A percentile compares a stretch with the other conserved stretches of the same genome.
phyloP scores from a whole-genome alignment of 1,139 yeast genomes.

The Saccharomyces hybrid region DNA sequence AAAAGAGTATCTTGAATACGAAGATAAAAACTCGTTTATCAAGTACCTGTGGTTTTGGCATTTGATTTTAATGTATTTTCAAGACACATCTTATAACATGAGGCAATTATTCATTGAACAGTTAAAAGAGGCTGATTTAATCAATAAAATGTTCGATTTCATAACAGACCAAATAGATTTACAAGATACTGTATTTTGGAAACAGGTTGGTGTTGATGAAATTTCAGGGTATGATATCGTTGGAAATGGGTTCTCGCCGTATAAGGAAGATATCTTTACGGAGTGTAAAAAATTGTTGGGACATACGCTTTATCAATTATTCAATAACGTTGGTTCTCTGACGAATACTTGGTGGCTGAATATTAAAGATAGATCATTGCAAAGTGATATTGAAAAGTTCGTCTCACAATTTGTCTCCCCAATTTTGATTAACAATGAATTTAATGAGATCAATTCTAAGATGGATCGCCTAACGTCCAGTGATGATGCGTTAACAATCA shows the following conservation, averaged over 20 bases:
- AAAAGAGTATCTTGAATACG: slow-evolving; percentile 36
- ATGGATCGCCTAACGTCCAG: slow-evolving; percentile 34
- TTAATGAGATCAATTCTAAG: slow-evolving; percentile 43
- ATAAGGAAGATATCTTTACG: slow-evolving; percentile 22
- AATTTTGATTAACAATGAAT: slow-evolving; percentile 48
- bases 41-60: slow-evolving; percentile 66
- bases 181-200: slow-evolving; percentile 32
- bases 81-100: slow-evolving; percentile 56
- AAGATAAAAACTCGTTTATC: slow-evolving; percentile 32
- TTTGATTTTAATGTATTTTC: slow-evolving; percentile 54
- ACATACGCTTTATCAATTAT: slow-evolving; percentile 50
- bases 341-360: slow-evolving; percentile 67
- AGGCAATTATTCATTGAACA: slow-evolving; percentile 54
- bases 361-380: slow-evolving; percentile 35
- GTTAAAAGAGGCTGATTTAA: slow-evolving; percentile 40
- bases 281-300: slow-evolving; percentile 40
- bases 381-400: slow-evolving; percentile 52
- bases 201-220: slow-evolving; percentile 24
- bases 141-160: slow-evolving; percentile 43
- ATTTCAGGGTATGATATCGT: slow-evolving; percentile 23
- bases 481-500: slow-evolving; percentile 55
- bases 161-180: slow-evolving; percentile 40
- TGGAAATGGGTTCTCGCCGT: slow-evolving; percentile 18
- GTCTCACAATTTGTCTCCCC: slow-evolving; percentile 60
- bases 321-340: slow-evolving; percentile 56